Evolutionary conservation across 306 rosid species (phyloP).

Genomic region (Begonia fuchsioides): DNA sequence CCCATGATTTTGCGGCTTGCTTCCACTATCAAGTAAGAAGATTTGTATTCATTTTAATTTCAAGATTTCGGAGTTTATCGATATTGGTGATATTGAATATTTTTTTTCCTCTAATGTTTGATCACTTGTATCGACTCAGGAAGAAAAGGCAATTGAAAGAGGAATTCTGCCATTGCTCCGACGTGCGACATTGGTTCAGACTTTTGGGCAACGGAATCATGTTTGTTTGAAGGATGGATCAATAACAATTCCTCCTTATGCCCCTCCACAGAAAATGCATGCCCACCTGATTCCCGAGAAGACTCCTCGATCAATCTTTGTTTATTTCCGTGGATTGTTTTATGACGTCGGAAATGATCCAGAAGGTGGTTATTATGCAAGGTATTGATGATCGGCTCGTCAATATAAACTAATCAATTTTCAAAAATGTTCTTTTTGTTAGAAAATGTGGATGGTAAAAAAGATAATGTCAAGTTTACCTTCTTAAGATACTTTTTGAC

Average conservation of each 20-base stretch:
- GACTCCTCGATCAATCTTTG: slow-evolving; percentile 75
- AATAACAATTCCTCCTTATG: slow-evolving; percentile 83
- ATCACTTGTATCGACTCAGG: slow-evolving; percentile 29
- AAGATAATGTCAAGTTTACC: too few relatives aligned
- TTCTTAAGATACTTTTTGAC: too few relatives aligned
- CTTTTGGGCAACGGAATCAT: slow-evolving; percentile 83
- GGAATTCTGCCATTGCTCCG: slow-evolving; percentile 68
- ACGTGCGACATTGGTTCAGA: slow-evolving; percentile 82
- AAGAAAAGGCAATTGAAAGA: slow-evolving; percentile 87
- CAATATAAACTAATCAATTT: too few relatives aligned
- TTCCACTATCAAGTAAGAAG: slow-evolving; percentile 82
- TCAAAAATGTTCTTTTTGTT: too few relatives aligned
- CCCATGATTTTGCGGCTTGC: slow-evolving; percentile 97
- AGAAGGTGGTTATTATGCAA: slow-evolving; percentile 93
- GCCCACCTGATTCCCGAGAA: slow-evolving; percentile 67
- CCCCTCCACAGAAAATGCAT: slow-evolving; percentile 91
- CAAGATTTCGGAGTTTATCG: not conserved
- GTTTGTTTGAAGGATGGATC: slow-evolving; percentile 82
- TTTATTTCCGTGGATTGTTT: slow-evolving; percentile 80
- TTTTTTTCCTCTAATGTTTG: not conserved
- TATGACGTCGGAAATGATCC: slow-evolving; percentile 95
- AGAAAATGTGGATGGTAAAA: too few relatives aligned
- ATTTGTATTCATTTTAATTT: not conserved
- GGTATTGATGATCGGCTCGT: slow-evolving; percentile 20
- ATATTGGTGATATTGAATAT: not conserved